Percentiles rank a stretch among this genome's conserved stretches.
phyloP scores from a whole-genome alignment of 192 early-diverging fungal species.

The Linnemannia hyalina region DNA sequence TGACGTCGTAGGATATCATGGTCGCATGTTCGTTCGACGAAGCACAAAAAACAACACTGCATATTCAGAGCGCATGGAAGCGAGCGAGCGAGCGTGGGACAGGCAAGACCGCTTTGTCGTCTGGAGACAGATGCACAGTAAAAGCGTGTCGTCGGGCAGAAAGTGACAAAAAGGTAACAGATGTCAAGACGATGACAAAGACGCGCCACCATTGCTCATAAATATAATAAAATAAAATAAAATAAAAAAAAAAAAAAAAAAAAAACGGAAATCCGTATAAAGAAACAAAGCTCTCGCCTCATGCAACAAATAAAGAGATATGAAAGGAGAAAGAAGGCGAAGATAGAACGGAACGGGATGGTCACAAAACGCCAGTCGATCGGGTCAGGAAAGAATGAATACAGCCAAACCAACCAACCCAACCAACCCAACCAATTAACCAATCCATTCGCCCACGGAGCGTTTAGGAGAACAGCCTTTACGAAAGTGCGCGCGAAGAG shows the following conservation, averaged over 20 bases:
- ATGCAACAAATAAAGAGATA: not conserved
- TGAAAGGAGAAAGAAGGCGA: not conserved
- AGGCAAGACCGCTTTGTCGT: not conserved
- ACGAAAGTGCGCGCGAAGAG: not conserved
- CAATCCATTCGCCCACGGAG: not conserved
- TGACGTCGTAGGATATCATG: not conserved
- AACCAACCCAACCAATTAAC: not conserved
- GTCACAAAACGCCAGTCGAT: slow-evolving; percentile 4
- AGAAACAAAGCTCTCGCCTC: slow-evolving; percentile 10
- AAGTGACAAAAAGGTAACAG: not conserved
- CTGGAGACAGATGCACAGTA: not conserved
- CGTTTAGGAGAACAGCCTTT: not conserved
- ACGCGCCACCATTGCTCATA: not conserved
- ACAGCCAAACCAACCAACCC: not conserved
- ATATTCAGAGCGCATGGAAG: not conserved
- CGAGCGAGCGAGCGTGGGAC: not conserved
- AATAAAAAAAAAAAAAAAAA: not conserved
- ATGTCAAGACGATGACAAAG: not conserved
- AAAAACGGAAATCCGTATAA: not conserved
- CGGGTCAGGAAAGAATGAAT: not conserved
- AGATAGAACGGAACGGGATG: slow-evolving; percentile 10
- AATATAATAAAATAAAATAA: too few relatives aligned
- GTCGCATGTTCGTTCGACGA: not conserved
- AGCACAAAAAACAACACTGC: not conserved
- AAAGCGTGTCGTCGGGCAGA: not conserved